Evolutionary conservation across 116 monocot genomes (phyloP), one percentile per base, ranked within the genome.

Genomic region (Cymodocea nodosa): DNA sequence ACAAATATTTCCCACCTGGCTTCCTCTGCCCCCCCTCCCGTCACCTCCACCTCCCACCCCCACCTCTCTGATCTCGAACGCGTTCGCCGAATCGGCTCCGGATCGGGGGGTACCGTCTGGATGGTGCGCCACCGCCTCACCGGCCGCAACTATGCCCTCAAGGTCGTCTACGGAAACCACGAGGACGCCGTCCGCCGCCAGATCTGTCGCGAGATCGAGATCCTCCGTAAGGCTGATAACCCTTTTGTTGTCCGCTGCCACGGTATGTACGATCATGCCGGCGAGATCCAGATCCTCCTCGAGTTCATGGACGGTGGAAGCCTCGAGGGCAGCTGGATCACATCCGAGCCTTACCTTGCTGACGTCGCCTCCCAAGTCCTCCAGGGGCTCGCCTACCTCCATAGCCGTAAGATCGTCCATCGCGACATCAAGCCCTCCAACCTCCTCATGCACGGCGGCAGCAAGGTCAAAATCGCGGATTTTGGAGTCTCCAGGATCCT

Each of bases 361-460:
- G 72, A 61, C 57, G 73, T 83, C 12, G 75, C 83, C 20, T 35
- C 72, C 19, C 83, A 83, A 66, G 72, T 83, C 39, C 72, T 83
- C 50, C 65, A 56, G 37, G 83, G 83, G 1, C 75, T 82, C 13
- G 74, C 68, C 34, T 82, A 82, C 68, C 78, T 82, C 56, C 82
- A 82, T 61, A 60, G 78, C 37, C 48, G 59, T 6, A 71, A 65
- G 71, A 82, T 82, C 69, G 78, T 82, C 24, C 82, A 82, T 72
- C 74, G 78, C 35, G 82, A 82, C 75, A 82, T 82, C 82, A 82
- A 82, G 75, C 82, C 78, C 0, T 78, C 82, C 17, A 82, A 82
- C 17, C 75, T 82, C 40, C 78, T 82, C 12, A 63, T 82, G 60
- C 59, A 82, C 69, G 15, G 23, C 51, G 50, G 44, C 40, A 50